Base-by-base conservation (phyloP, 1,284 basidiomycete species). In the Rhodotorula sp. region DNA sequence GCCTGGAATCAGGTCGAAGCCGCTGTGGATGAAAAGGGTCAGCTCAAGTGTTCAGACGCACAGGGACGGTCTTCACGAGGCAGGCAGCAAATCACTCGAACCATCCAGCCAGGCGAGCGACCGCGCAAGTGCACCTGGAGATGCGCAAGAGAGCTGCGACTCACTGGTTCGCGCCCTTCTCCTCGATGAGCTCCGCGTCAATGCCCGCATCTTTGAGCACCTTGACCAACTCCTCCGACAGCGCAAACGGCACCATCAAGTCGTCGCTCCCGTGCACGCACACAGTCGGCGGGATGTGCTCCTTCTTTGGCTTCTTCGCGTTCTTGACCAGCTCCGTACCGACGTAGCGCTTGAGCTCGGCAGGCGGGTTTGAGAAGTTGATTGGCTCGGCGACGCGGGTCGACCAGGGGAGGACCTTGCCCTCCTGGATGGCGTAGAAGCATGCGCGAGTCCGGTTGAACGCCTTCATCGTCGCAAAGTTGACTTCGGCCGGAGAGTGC, bases 391-490 rank as follows among this genome's bases (percentile, higher is more conserved):
- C 24, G 4, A 24, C 46, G 7, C 61, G 48, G 2, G 59, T 54
- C 11, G 64, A 54, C 7, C 60, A 11, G 2, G 62, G 53, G 15
- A 62, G 34, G 31, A 65, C 53, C 28, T 53, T 55, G 13, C 70
- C 70, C 62, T 72, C 70, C 48, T 72, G 70, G 5, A 72, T 34
- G 5, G 67, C 61, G 53, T 52, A 72, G 64, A 72, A 69, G 34
- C 70, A 72, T 7, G 70, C 70, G 4, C 51, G 30, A 0, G 70
- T 72, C 4, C 70, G 47, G 15, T 52, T 59, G 7, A 55, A 20
- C 26, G 70, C 67, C 31, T 51, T 40, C 44, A 72, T 47, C 4
- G 70, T 69, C 7, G 48, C 8, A 54, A 72, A 72, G 30, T 72
- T 59, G 34, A 72, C 70, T 31, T 72, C 30, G 15, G 70, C 70